phyloP scores from a whole-genome alignment of 805 yeast genomes.

The Torulaspora gathmanii region DNA sequence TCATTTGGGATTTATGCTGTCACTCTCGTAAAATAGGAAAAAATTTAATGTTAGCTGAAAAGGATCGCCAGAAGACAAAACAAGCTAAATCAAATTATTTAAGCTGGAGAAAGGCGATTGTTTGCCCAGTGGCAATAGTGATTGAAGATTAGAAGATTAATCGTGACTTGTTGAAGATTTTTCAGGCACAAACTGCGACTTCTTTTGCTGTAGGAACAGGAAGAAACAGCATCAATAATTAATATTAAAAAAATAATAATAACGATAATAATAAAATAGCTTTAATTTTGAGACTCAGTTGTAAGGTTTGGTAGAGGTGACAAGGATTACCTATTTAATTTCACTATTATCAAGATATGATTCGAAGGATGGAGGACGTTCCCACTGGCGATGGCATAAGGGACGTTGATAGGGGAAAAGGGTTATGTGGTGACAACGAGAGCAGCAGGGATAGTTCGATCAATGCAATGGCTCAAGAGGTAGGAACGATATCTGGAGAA shows the following conservation, averaged over 20 bases:
- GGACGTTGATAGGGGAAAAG: neutral
- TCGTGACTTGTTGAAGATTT: neutral
- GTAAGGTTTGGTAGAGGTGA: too few relatives aligned
- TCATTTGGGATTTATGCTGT: slow-evolving; percentile 2
- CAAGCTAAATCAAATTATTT: neutral
- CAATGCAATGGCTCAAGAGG: slow-evolving; percentile 9
- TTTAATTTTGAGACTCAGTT: too few relatives aligned
- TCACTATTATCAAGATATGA: neutral
- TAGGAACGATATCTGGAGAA: slow-evolving; percentile 12
- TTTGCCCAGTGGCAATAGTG: neutral
- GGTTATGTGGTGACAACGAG: neutral
- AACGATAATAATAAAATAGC: neutral
- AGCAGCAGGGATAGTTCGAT: neutral
- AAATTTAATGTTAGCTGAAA: slow-evolving; percentile 1
- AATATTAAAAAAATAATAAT: neutral
- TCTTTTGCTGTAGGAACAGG: too few relatives aligned
- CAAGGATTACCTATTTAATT: neutral
- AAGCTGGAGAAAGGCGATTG: neutral
- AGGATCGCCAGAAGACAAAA: neutral
- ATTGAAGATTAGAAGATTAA: neutral
- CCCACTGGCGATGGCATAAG: neutral
- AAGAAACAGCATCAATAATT: too few relatives aligned
- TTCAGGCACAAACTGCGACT: too few relatives aligned
- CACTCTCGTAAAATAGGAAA: neutral
- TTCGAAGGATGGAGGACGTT: neutral